Evolutionary conservation across 2,329 filamentous ascomycete species (phyloP), one percentile per base, ranked within the genome.

Genomic region (Harringtonia lauricola): DNA sequence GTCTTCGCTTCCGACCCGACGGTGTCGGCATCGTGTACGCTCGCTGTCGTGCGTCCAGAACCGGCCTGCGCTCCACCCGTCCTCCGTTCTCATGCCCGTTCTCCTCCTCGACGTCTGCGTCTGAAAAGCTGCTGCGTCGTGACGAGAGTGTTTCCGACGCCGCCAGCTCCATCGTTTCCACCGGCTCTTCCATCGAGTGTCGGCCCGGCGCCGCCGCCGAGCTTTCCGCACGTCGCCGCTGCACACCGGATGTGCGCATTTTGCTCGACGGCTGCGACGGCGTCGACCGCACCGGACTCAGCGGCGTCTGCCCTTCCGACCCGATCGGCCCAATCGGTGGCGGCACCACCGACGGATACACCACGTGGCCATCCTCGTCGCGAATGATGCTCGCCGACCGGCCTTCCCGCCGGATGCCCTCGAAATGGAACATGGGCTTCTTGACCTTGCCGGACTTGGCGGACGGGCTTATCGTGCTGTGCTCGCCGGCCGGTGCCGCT

Each of bases 341-440:
- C 6, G 62, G 62, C 3, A 65, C 56, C 8, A 52, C 49, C 21
- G 52, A 48, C 9, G 62, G 62, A 40, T 57, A 65, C 3, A 54
- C 55, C 21, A 63, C 47, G 28, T 55, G 46, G 29, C 59, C 59
- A 8, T 52, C 38, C 10, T 45, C 48, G 39, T 64, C 59, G 44
- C 56, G 55, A n/a, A 60, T 49, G 6, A 65, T 46, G 6, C 55
- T 59, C 22, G 51, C 51, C 2, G 45, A 42, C 4, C 56, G 56
- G 35, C 59, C 61, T 1, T 54, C 36, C 8, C 48, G 46, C 15
- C 45, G 19, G 10, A 52, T 48, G 17, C 53, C 54, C 21, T 61
- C 58, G 39, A 59, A 51, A 8, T 51, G 55, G 13, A 64, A 22
- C 4, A 33, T 21, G n/a, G 39, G 15, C 19, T 37, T 40, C 35